Percentiles rank a stretch among this genome's conserved stretches.
These are phyloP conservation scores for Penicillium turbatum DNA, from an alignment of 495 filamentous ascomycete genomes.

Conservation along the genomic window DNA sequence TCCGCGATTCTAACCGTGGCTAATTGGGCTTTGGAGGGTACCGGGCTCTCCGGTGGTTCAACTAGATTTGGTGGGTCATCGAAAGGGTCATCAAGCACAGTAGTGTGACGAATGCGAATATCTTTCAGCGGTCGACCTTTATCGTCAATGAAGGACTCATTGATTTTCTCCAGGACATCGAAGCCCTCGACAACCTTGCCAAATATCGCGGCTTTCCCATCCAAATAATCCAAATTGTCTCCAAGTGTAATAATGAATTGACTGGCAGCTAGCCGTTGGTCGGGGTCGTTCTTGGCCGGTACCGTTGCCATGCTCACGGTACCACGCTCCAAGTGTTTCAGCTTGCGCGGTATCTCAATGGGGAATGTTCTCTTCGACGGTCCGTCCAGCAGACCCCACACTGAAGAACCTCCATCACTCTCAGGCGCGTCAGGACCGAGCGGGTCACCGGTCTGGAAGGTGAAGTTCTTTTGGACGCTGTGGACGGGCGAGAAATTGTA, in stretches of 20 bases:
- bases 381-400: conserved; percentile 80
- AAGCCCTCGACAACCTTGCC: conserved; percentile 93
- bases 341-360: conserved; percentile 75
- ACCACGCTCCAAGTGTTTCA: conserved; percentile 80
- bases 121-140: conserved; percentile 80
- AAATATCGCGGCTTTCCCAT: conserved; percentile 90
- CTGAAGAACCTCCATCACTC: conserved; percentile 85
- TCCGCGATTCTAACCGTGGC: conserved; percentile 91
- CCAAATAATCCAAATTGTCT: conserved; percentile 80
- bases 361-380: conserved; percentile 71
- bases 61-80: conserved; percentile 69
- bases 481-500: conserved; percentile 94
- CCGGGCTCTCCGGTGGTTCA: conserved; percentile 74
- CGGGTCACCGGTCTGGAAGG: conserved; percentile 92
- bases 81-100: conserved; percentile 85
- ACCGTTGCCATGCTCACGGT: conserved; percentile 94
- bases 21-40: conserved; percentile 76
- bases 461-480: conserved; percentile 84
- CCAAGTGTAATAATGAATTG: conserved; percentile 90
- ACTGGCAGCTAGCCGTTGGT: conserved; percentile 73
- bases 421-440: conserved; percentile 75
- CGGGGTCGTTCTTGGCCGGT: conserved; percentile 68
- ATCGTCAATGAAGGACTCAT: conserved; percentile 79
- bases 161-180: conserved; percentile 88
- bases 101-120: conserved; percentile 88